Evolutionary conservation across 2,329 filamentous ascomycete genomes (phyloP).

Genomic region (Talaromyces marneffei): DNA sequence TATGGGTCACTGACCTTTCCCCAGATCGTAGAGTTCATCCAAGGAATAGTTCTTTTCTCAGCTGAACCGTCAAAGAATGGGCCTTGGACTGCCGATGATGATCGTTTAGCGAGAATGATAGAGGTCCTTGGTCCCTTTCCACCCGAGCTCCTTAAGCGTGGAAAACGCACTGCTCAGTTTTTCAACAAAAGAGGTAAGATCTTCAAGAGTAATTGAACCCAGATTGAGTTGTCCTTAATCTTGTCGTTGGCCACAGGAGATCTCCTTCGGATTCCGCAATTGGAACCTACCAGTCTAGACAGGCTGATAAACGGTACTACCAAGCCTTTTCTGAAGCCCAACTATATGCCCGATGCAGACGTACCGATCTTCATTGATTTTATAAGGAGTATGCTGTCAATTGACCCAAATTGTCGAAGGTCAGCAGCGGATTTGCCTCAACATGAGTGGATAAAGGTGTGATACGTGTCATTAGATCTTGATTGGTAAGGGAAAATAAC

Average conservation of each 20-base stretch:
- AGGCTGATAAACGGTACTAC: constrained; percentile 20
- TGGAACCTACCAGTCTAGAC: constrained; percentile 22
- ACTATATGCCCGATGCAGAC: constrained; percentile 22
- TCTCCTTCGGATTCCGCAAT: constrained; percentile 22
- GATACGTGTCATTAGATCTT: neutral
- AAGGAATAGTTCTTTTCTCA: constrained; percentile 23
- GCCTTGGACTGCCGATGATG: constrained; percentile 20
- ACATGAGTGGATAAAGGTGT: constrained; percentile 21
- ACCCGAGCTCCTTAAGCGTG: neutral
- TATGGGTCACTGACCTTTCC: neutral
- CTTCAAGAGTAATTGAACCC: constrained; percentile 15
- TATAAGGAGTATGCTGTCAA: constrained; percentile 21
- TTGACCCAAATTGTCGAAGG: constrained; percentile 21
- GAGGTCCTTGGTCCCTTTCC: neutral
- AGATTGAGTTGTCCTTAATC: neutral
- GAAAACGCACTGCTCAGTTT: neutral
- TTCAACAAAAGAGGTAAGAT: neutral
- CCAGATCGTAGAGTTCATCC: constrained; percentile 21
- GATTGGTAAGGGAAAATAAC: neutral
- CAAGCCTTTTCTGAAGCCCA: constrained; percentile 22
- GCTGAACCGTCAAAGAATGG: constrained; percentile 19
- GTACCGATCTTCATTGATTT: constrained; percentile 25
- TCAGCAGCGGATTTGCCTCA: constrained; percentile 22
- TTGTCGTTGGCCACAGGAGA: constrained; percentile 15
- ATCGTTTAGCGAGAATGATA: neutral